These are phyloP conservation scores for button mushroom (Agaricus bisporus) DNA, from an alignment of 768 basidiomycete genomes.

Conservation along the genomic window DNA sequence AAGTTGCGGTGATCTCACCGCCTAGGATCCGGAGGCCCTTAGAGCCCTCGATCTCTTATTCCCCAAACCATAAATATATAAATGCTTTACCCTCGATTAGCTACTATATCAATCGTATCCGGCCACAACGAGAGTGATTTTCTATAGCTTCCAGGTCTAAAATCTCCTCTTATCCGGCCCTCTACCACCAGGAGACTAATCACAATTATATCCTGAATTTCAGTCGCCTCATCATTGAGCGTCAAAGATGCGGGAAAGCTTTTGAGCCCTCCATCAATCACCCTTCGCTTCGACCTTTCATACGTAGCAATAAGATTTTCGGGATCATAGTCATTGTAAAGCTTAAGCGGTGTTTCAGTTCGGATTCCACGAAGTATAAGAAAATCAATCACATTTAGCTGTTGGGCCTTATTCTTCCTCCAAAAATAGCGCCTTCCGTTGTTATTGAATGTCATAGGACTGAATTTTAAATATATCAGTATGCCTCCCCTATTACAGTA, in stretches of 20 bases:
- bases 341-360: background rate
- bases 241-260: background rate
- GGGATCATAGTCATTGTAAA: background rate
- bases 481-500: too few relatives aligned
- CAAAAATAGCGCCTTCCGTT: background rate
- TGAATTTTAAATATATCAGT: background rate
- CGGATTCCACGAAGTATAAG: background rate
- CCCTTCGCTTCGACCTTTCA: background rate
- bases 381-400: background rate
- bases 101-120: too few relatives aligned
- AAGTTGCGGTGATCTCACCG: too few relatives aligned
- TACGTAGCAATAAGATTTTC: constrained; percentile 4
- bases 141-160: background rate
- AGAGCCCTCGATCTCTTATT: too few relatives aligned
- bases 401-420: background rate
- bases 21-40: too few relatives aligned
- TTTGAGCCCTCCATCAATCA: background rate
- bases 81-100: too few relatives aligned
- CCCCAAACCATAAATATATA: too few relatives aligned
- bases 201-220: background rate
- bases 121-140: background rate
- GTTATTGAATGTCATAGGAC: constrained; percentile 1
- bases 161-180: background rate
- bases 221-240: background rate
- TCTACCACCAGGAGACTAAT: background rate